Evolutionary conservation across 2,329 filamentous ascomycete species (phyloP), one percentile per base, ranked within the genome.

Genomic region (Fusarium phyllophilum): DNA sequence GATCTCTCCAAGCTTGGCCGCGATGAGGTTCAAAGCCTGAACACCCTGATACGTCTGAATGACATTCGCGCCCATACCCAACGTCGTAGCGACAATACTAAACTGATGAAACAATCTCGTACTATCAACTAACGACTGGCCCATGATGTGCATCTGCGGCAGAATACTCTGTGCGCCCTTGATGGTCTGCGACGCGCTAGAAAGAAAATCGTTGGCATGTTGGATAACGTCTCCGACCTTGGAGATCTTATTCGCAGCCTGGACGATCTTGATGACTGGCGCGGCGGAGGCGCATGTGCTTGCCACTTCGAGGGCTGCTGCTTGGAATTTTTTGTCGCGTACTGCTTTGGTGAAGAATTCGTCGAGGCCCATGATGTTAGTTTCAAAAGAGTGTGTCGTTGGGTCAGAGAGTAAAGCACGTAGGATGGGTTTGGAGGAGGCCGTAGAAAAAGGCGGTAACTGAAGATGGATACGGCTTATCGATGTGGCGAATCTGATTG

Each of bases 21-120:
- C 82, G 39, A 83, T 82, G 14, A 83, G 78, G 45, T 82, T 79
- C 22, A 83, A 71, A 3, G 79, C 82, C 59, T 82, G 80, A 39
- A 81, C 62, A 4, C 82, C 82, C 55, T 83, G 82, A 51, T 83
- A 83, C 5, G 81, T 80, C 61, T 79, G 75, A 8, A 83, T 76
- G 13, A 82, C 62, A 65, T 83, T 83, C 17, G 77, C 78, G n/a
- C 78, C 82, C 48, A 81, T 80, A 14, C 80, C 78, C 33, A 81
- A 66, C 2, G 78, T 74, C 11, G 76, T 77, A 7, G 81, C 81
- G 22, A 80, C 77, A 9, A 76, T 72, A 66, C 72, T 80, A 49
- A 83, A 83, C 17, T 75, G 72, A n/a, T 73, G 68, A 38, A 82
- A 77, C 17, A 83, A 71, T 31, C 77, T 78, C 36, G 77, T 75